Evolutionary conservation across 1,139 yeast genomes (phyloP).

Genomic region (Saccharomyces hybrid): DNA sequence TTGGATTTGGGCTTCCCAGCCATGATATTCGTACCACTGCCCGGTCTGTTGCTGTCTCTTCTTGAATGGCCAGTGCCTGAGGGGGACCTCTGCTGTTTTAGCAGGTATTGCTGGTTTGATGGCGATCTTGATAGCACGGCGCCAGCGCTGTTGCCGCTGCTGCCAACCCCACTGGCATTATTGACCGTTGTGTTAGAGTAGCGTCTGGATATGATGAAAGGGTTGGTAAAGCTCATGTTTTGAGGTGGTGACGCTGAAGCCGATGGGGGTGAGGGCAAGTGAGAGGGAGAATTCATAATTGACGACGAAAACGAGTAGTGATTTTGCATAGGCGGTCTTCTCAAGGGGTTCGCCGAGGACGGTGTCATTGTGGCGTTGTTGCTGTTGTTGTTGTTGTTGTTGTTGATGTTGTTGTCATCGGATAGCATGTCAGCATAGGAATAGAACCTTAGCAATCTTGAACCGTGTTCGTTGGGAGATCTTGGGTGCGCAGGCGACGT

Average conservation of each 20-base stretch:
- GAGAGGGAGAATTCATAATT: background rate
- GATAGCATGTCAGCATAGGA: constrained; percentile 75
- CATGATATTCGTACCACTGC: background rate
- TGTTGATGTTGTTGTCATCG: constrained; percentile 37
- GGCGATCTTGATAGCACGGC: background rate
- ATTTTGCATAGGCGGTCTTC: background rate
- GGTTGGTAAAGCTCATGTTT: constrained; percentile 2
- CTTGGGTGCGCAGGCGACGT: background rate
- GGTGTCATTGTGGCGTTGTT: constrained; percentile 2
- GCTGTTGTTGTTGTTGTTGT: background rate
- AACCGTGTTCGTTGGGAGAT: constrained; percentile 4
- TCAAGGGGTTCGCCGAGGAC: constrained; percentile 1
- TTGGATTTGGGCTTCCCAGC: constrained; percentile 6
- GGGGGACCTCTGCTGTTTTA: background rate
- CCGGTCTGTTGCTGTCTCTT: background rate
- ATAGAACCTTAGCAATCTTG: constrained; percentile 47
- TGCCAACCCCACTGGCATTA: constrained; percentile 3
- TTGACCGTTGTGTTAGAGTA: constrained; percentile 5
- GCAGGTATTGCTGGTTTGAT: background rate
- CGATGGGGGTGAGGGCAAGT: background rate
- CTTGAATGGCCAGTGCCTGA: background rate
- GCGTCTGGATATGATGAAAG: constrained; percentile 5
- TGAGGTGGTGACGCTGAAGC: background rate
- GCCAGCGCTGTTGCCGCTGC: constrained; percentile 1
- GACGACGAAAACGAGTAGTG: background rate